These are phyloP conservation scores for Blastocystis sp. DNA, from an alignment of 352 stramenopile species.

Conservation along the genomic window DNA sequence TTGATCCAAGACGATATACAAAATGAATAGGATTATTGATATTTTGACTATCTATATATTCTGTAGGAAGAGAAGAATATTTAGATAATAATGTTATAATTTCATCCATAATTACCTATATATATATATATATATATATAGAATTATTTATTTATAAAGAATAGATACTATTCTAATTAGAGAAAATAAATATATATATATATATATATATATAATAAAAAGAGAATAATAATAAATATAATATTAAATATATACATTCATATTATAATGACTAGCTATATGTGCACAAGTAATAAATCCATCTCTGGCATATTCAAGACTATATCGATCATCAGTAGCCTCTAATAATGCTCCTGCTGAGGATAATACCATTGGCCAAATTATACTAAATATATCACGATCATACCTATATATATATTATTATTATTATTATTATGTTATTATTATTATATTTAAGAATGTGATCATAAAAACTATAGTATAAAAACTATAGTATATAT, in stretches of 20 bases:
- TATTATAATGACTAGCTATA: conserved; percentile 17
- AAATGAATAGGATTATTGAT: conserved; percentile 31
- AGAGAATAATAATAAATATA: no score
- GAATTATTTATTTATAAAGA: no score
- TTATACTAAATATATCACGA: conserved; percentile 32
- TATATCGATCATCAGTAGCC: neutral
- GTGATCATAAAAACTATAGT: no score
- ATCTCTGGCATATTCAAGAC: conserved; percentile 22
- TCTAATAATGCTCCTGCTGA: conserved; percentile 21
- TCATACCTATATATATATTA: conserved; percentile 27
- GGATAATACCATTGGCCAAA: conserved; percentile 2
- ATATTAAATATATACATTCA: conserved; percentile 1
- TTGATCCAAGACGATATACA: conserved; percentile 3
- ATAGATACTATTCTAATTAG: no score
- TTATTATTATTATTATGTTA: no score
- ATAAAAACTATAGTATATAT: no score
- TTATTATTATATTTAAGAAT: no score
- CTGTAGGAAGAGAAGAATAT: conserved; percentile 4
- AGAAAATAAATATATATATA: no score
- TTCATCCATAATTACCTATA: conserved; percentile 9
- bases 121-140: neutral
- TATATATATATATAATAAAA: no score
- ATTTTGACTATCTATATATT: conserved; percentile 12
- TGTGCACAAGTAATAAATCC: conserved; percentile 17
- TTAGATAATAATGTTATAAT: conserved; percentile 23